These are phyloP conservation scores for Massospora cicadina DNA, from an alignment of 371 early-diverging fungal genomes.

Conservation along the genomic window DNA sequence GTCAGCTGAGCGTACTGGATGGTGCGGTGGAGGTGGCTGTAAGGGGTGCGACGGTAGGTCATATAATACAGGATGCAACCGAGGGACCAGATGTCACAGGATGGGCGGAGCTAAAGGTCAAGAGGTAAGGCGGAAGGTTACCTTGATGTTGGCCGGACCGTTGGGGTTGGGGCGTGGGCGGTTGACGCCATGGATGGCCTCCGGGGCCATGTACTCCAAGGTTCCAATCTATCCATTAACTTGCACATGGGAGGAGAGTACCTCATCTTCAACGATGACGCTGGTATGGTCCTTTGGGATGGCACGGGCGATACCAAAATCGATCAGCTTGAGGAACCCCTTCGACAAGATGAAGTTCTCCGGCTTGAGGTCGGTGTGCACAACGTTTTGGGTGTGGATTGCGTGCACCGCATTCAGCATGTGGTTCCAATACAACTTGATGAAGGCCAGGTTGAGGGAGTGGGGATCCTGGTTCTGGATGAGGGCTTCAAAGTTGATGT, in stretches of 20 bases:
- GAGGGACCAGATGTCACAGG: slow-evolving; percentile 94
- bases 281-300: slow-evolving; percentile 92
- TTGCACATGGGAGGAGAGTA: slow-evolving; percentile 12
- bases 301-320: slow-evolving; percentile 97
- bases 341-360: slow-evolving; percentile 14
- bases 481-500: not conserved
- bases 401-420: slow-evolving; percentile 84
- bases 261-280: slow-evolving; percentile 72
- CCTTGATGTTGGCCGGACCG: not conserved
- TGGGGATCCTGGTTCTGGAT: not conserved
- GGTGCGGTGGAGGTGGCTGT: not conserved
- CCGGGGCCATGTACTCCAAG: slow-evolving; percentile 95
- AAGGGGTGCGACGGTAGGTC: slow-evolving; percentile 76
- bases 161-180: not conserved
- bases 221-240: slow-evolving; percentile 53
- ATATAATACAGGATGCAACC: slow-evolving; percentile 96
- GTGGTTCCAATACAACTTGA: slow-evolving; percentile 19
- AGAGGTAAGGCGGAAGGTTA: not conserved
- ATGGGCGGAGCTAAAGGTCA: slow-evolving; percentile 33
- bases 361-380: slow-evolving; percentile 15
- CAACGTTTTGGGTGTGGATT: slow-evolving; percentile 14
- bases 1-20: not conserved
- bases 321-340: slow-evolving; percentile 80
- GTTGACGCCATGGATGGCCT: slow-evolving; percentile 39
- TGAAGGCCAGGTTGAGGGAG: not conserved